These are phyloP conservation scores for Suillus paluster DNA, from an alignment of 768 basidiomycete species.

Conservation along the genomic window DNA sequence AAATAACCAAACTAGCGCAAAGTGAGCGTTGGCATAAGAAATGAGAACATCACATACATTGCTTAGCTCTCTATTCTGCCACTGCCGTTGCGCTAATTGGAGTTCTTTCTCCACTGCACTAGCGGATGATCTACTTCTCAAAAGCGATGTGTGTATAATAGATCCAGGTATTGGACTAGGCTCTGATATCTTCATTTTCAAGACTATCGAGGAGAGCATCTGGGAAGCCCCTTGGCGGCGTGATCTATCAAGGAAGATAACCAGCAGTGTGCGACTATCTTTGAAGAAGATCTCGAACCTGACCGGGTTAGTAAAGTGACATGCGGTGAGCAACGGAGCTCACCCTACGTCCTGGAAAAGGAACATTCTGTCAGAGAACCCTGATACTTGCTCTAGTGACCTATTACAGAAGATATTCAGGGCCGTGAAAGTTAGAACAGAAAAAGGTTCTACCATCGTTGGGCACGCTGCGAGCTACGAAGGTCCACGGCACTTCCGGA, in stretches of 20 bases:
- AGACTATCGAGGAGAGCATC: conserved; percentile 49
- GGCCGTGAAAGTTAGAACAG: neutral
- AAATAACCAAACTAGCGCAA: conserved; percentile 79
- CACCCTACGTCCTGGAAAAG: conserved; percentile 92
- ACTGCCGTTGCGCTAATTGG: conserved; percentile 73
- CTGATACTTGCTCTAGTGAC: conserved; percentile 78
- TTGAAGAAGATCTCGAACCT: conserved; percentile 93
- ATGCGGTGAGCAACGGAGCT: conserved; percentile 35
- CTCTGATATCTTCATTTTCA: neutral
- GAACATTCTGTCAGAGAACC: conserved; percentile 81
- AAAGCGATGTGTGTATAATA: conserved; percentile 29
- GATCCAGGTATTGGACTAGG: conserved; percentile 29
- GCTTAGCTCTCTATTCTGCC: conserved; percentile 91
- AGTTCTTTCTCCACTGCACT: conserved; percentile 48
- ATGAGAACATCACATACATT: conserved; percentile 59
- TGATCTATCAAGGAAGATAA: conserved; percentile 77
- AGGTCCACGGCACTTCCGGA: conserved; percentile 85
- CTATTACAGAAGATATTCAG: conserved; percentile 41
- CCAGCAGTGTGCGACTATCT: conserved; percentile 85
- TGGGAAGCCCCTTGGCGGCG: conserved; percentile 64
- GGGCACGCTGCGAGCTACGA: conserved; percentile 78
- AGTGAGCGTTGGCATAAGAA: conserved; percentile 3
- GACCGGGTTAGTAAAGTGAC: conserved; percentile 1
- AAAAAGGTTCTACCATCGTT: conserved; percentile 65
- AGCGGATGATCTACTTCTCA: conserved; percentile 18